Conservation (phyloP, 257 asterid genomes). For the Haberlea rhodopensis region DNA sequence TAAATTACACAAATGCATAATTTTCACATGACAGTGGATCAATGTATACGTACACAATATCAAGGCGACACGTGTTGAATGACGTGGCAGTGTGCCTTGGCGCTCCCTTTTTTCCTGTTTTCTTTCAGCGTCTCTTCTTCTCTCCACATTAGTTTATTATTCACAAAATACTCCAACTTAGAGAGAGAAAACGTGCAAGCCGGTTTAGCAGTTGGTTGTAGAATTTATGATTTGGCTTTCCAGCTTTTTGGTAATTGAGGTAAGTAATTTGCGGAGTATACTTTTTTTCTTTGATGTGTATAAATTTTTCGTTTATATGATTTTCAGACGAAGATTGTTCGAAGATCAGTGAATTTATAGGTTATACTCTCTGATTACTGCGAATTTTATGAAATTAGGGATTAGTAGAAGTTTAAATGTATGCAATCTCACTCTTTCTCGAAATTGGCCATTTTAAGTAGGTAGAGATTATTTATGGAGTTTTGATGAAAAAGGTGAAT, state of each 20-base stretch:
- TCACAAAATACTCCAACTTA: not conserved
- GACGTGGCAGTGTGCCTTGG: slow-evolving; percentile 48
- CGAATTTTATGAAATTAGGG: not conserved
- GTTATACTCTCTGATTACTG: not conserved
- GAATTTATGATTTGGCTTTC: not conserved
- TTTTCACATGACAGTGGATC: not conserved
- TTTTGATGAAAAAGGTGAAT: not conserved
- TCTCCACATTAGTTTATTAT: slow-evolving; percentile 22
- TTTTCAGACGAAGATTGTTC: not conserved
- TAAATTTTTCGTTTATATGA: too few species aligned
- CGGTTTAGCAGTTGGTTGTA: not conserved
- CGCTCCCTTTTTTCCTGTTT: slow-evolving; percentile 19
- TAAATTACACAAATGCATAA: too few species aligned
- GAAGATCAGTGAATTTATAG: not conserved
- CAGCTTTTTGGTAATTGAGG: not conserved
- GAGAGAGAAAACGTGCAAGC: slow-evolving; percentile 23
- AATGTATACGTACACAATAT: not conserved
- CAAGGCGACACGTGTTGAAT: slow-evolving; percentile 41
- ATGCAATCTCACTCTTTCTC: not conserved
- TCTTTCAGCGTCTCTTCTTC: not conserved
- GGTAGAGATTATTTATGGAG: not conserved
- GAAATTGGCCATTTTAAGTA: not conserved
- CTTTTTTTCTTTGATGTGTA: not conserved
- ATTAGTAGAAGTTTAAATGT: not conserved
- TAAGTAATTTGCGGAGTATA: not conserved